Evolutionary conservation across 176 grass and related monocot species (phyloP), one percentile per base, ranked within the genome.

Genomic region (Saccharum officinarum): DNA sequence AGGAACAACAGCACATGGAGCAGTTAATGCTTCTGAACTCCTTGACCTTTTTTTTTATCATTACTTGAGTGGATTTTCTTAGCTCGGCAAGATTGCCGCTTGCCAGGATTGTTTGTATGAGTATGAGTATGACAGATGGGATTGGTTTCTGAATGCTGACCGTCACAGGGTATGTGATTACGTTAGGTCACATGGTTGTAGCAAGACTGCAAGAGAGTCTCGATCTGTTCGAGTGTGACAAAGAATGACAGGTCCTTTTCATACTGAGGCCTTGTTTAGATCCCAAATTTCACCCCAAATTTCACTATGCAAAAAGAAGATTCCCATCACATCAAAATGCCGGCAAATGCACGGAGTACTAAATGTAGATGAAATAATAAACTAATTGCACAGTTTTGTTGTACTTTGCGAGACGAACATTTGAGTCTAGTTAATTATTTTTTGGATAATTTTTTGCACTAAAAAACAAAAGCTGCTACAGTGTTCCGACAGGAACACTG

Each of bases 1-100:
- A 45, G 68, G 80, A 75, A 80, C 89, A 84, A 31, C n/a, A 84
- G 80, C 89, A 87, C 89, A 87, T 90, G 84, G 74, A 34, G 22
- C 31, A 63, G 22, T 71, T n/a, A 38, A 76, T 31, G 8, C 44
- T 23, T 73, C 26, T 47, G 55, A 38, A 73, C 18, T 60, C 14
- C 0, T 38, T 12, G 59, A 2, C 17, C 41, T 63, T 7, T 71
- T 7, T 71, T 80, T 65, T 38, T 69, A 26, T 16, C 6, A 8
- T 37, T 50, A 42, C 7, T 63, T 22, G 6, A 14, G 39, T 42
- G n/a, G 17, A 6, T 12, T 39, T 33, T 30, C 22, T 52, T 31
- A 20, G 17, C 20, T 55, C 42, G 40, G 25, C 50, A 76, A 10
- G 66, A 74, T 84, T 12, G 36, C 57, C 34, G 73, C 54, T 88